A percentile compares a stretch with the other conserved stretches of the same genome.
Conservation (phyloP, 2,329 filamentous ascomycete genomes). For the Helicocarpus griseus region DNA sequence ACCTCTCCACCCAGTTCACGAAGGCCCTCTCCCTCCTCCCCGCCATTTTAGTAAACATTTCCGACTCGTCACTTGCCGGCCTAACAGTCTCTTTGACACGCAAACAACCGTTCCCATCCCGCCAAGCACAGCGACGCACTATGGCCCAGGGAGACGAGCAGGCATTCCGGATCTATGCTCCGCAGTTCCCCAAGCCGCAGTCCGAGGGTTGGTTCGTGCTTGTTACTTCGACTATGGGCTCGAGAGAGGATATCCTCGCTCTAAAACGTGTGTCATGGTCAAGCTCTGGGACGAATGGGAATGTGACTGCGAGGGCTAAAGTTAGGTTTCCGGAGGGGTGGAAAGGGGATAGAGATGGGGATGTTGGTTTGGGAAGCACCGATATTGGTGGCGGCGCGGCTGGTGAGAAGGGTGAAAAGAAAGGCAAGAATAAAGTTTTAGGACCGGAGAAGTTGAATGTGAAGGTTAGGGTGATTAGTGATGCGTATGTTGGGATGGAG, state of each 20-base stretch:
- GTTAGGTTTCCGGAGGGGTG: slow-evolving; percentile 10
- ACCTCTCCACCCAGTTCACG: slow-evolving; percentile 28
- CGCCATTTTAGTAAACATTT: slow-evolving; percentile 53
- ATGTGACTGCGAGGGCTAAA: slow-evolving; percentile 10
- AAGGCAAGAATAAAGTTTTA: slow-evolving; percentile 11
- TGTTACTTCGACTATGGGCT: slow-evolving; percentile 50
- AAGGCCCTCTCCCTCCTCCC: slow-evolving; percentile 60
- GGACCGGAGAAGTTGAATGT: slow-evolving; percentile 28
- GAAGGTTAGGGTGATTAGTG: slow-evolving; percentile 65
- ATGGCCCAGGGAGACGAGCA: slow-evolving; percentile 31
- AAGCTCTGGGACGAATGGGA: slow-evolving; percentile 9
- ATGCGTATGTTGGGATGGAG: slow-evolving; percentile 72
- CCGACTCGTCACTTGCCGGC: slow-evolving; percentile 51
- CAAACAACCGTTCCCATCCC: slow-evolving; percentile 5
- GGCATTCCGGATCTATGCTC: slow-evolving; percentile 63
- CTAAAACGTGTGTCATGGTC: slow-evolving; percentile 80
- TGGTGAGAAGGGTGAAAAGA: slow-evolving; percentile 15
- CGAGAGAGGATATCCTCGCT: slow-evolving; percentile 67
- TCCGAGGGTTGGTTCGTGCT: slow-evolving; percentile 89
- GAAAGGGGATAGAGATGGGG: neutral
- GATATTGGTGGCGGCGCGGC: slow-evolving; percentile 14
- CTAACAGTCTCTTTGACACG: slow-evolving; percentile 35
- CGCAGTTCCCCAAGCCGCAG: slow-evolving; percentile 86
- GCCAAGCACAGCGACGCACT: slow-evolving; percentile 48
- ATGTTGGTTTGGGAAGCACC: slow-evolving; percentile 17